Percentiles rank a stretch among this genome's conserved stretches.
Conservation (phyloP, 2,329 filamentous ascomycete species). For the Monilinia aucupariae region DNA sequence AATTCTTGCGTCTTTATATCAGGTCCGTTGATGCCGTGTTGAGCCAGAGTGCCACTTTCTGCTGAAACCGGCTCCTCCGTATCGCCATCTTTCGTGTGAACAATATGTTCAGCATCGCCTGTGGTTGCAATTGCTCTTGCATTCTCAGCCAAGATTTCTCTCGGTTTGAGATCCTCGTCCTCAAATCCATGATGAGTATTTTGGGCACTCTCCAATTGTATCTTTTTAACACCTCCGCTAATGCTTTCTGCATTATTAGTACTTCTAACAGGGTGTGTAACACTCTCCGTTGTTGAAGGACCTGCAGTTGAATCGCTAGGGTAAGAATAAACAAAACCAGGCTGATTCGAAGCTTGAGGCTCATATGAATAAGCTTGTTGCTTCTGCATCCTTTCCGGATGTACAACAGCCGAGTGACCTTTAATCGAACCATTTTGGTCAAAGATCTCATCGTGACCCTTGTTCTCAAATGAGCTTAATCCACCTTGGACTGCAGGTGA, state of each 20-base stretch:
- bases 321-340: slow-evolving; percentile 11
- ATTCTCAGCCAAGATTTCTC: slow-evolving; percentile 25
- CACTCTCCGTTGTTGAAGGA: slow-evolving; percentile 23
- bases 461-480: slow-evolving; percentile 22
- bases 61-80: neutral
- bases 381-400: slow-evolving; percentile 19
- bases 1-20: slow-evolving; percentile 26
- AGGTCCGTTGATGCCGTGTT: slow-evolving; percentile 18
- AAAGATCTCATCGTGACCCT: slow-evolving; percentile 31
- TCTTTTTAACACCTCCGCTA: slow-evolving; percentile 13
- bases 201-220: slow-evolving; percentile 13
- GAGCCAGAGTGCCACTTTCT: neutral
- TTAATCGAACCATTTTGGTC: slow-evolving; percentile 33
- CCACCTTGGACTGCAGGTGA: slow-evolving; percentile 42
- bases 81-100: slow-evolving; percentile 15
- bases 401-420: slow-evolving; percentile 27
- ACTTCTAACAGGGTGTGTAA: slow-evolving; percentile 15
- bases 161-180: slow-evolving; percentile 18
- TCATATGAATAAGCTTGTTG: slow-evolving; percentile 24
- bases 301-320: slow-evolving; percentile 16
- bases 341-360: slow-evolving; percentile 21
- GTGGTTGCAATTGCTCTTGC: slow-evolving; percentile 24
- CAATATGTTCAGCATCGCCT: slow-evolving; percentile 29
- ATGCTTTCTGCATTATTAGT: slow-evolving; percentile 1
- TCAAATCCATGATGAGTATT: slow-evolving; percentile 20